Evolutionary conservation across 2,329 filamentous ascomycete species (phyloP), one percentile per base, ranked within the genome.

Genomic region (Plenodomus biglobosus): DNA sequence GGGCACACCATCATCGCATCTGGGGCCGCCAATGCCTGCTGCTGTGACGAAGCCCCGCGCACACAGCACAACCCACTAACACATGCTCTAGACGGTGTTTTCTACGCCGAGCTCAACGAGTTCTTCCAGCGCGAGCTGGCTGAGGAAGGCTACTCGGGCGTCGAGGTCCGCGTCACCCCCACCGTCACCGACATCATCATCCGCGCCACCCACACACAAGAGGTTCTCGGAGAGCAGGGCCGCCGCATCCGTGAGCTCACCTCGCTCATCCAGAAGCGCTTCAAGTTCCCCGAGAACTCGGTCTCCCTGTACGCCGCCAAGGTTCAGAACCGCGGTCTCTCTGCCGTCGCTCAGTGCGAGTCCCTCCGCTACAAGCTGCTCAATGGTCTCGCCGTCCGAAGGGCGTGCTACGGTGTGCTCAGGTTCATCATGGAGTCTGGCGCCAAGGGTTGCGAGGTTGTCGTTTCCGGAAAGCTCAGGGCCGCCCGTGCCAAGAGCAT

Each of bases 131-230:
- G 94, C 80, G 94, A 99, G 83, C 85, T 99, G 77, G 94, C 94
- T 76, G 94, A 99, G 87, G 95, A 99, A 84, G 94, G 94, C 73
- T 99, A 99, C 87, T 99, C 94, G 50, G 94, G 94, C 78, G 94
- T 99, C 78, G 95, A 99, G 84, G 94, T 99, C 82, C 90, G 95
- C 84, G 94, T 99, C 72, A 99, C 94, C 71, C 94, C 94, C 69
- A 99, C 94, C 78, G 94, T 99, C 76, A 99, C 94, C 84, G 94
- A 97, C 82, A 97, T 97, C 86, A 97, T 99, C 86, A 95, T 99
- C 85, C 94, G 94, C 79, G 94, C 94, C 76, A 99, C 94, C 75
- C 94, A 99, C 87, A 99, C 94, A 76, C 94, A 99, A 84, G 95
- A 99, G 84, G 95, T 99, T 70, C 90, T 99, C 74, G 94, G 94